These are phyloP conservation scores for Chalciporus pseudorubinellus DNA, from an alignment of 768 basidiomycete species.

Conservation along the genomic window DNA sequence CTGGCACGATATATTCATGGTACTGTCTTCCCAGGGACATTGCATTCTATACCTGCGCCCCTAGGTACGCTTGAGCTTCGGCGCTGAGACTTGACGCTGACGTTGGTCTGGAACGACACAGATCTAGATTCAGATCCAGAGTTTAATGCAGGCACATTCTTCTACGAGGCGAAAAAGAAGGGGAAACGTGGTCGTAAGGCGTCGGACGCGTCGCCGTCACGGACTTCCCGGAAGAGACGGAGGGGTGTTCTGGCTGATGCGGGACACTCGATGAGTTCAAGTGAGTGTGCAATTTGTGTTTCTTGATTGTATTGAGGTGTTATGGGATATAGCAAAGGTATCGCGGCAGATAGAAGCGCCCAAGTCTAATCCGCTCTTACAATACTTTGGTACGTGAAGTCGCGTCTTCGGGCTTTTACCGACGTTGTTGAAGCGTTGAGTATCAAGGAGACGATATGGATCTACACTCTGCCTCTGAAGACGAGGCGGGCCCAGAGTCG, in stretches of 20 bases:
- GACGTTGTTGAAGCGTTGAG: neutral
- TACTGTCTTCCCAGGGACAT: constrained; percentile 12
- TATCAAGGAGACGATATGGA: constrained; percentile 41
- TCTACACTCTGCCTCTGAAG: constrained; percentile 53
- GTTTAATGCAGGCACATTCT: constrained; percentile 29
- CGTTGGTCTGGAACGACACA: constrained; percentile 1
- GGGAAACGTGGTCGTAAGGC: constrained; percentile 18
- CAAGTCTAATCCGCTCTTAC: constrained; percentile 42
- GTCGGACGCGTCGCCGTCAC: constrained; percentile 12
- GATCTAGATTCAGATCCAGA: constrained; percentile 35
- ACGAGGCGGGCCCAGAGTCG: constrained; percentile 22
- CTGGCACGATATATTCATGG: neutral
- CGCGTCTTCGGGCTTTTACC: neutral
- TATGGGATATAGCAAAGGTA: neutral
- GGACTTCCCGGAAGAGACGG: constrained; percentile 17
- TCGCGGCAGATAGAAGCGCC: neutral
- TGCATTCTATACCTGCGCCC: constrained; percentile 35
- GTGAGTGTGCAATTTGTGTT: constrained; percentile 8
- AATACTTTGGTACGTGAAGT: constrained; percentile 46
- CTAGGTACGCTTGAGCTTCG: constrained; percentile 25
- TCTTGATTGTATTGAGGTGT: neutral
- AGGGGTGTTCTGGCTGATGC: constrained; percentile 3
- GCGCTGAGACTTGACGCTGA: neutral
- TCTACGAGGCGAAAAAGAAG: constrained; percentile 29
- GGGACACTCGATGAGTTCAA: constrained; percentile 3